Evolutionary conservation across 495 filamentous ascomycete species (phyloP).

Genomic region (Chaetomium cochliodes): DNA sequence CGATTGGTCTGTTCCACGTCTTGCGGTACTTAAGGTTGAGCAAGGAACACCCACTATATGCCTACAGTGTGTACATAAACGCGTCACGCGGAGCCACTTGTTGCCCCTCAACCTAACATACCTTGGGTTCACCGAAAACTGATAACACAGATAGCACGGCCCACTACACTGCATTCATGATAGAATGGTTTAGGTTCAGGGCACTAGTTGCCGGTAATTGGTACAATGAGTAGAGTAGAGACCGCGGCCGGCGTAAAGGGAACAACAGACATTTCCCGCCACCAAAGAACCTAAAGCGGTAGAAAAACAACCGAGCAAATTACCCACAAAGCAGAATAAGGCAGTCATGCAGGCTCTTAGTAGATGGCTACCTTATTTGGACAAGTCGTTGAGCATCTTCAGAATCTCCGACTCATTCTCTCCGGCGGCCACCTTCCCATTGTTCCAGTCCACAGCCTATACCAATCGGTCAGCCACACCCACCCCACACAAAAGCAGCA

Average conservation of each 20-base stretch:
- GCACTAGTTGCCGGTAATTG: neutral
- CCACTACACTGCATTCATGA: neutral
- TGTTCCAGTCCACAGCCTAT: slow-evolving; percentile 89
- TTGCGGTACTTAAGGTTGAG: no score
- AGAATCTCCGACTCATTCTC: slow-evolving; percentile 82
- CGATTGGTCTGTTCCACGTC: no score
- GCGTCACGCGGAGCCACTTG: no score
- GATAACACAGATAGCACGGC: neutral
- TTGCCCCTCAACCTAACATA: no score
- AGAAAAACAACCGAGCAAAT: neutral
- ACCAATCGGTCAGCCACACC: neutral
- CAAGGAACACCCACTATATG: no score
- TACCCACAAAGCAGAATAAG: neutral
- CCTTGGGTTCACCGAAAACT: no score
- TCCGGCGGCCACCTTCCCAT: slow-evolving; percentile 74
- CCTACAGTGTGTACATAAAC: no score
- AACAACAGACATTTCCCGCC: neutral
- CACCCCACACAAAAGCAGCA: neutral
- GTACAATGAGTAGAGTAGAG: slow-evolving; percentile 1
- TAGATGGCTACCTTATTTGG: slow-evolving; percentile 42
- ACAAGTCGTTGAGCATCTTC: slow-evolving; percentile 62
- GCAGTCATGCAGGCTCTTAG: neutral
- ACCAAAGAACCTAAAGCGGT: neutral
- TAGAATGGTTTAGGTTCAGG: neutral
- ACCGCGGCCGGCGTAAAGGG: neutral